Evolutionary conservation across 1,139 yeast species (phyloP).

Genomic region (Geotrichum klebahnii): DNA sequence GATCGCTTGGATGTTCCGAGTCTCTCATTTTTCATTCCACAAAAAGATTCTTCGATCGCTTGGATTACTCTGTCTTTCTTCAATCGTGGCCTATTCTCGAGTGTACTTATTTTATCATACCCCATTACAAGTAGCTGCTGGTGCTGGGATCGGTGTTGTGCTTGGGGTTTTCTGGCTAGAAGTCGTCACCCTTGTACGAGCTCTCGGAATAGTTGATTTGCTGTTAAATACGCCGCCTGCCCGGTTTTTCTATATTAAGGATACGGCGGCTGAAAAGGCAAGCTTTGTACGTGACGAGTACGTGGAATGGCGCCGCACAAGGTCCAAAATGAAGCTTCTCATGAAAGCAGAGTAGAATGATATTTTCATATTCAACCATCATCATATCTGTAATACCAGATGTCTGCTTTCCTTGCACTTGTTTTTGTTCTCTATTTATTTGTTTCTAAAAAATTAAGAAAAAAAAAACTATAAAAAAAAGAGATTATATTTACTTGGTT

Average conservation of each 20-base stretch:
- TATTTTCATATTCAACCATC: neutral
- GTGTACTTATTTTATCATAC: slow-evolving; percentile 78
- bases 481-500: no score
- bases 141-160: slow-evolving; percentile 57
- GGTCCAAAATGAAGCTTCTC: slow-evolving; percentile 32
- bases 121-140: slow-evolving; percentile 66
- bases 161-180: slow-evolving; percentile 59
- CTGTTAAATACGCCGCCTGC: slow-evolving; percentile 12
- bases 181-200: slow-evolving; percentile 45
- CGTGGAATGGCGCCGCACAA: slow-evolving; percentile 30
- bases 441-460: no score
- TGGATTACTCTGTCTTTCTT: slow-evolving; percentile 36
- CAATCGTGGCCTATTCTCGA: slow-evolving; percentile 65
- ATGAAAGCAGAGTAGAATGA: slow-evolving; percentile 29
- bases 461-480: no score
- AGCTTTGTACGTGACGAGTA: slow-evolving; percentile 37
- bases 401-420: no score
- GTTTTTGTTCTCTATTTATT: no score
- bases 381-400: no score
- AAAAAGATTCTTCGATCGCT: slow-evolving; percentile 34
- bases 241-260: slow-evolving; percentile 37
- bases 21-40: slow-evolving; percentile 33
- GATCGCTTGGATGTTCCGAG: slow-evolving; percentile 47
- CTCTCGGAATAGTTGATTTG: slow-evolving; percentile 35
- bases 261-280: slow-evolving; percentile 37